phyloP scores from a whole-genome alignment of 805 yeast genomes.

The Hanseniaspora valbyensis region DNA sequence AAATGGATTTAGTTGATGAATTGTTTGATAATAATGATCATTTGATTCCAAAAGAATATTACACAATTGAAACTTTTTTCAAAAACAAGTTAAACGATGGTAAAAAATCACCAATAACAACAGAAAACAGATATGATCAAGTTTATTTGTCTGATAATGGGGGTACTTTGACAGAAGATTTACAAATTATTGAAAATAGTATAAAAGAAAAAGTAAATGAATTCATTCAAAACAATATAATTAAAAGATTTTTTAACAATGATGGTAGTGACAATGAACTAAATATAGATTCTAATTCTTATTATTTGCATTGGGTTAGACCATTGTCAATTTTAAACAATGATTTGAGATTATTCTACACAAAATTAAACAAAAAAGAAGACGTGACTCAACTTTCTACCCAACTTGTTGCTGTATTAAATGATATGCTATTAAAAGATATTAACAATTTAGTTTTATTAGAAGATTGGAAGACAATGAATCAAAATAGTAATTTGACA shows the following conservation, averaged over 20 bases:
- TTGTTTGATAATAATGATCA: background rate
- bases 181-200: background rate
- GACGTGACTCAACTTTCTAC: background rate
- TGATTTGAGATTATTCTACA: background rate
- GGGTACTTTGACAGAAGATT: background rate
- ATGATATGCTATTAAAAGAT: constrained; percentile 8
- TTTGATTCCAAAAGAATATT: background rate
- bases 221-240: background rate
- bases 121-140: background rate
- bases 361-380: background rate
- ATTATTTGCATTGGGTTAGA: constrained; percentile 11
- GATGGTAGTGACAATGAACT: background rate
- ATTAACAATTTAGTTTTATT: background rate
- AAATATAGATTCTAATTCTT: background rate
- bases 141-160: background rate
- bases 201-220: background rate
- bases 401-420: background rate
- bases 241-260: background rate
- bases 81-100: background rate
- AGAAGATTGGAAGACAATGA: constrained; percentile 7
- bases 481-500: constrained; percentile 2
- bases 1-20: constrained; percentile 2
- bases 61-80: background rate
- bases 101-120: background rate
- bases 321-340: background rate